Conservation (phyloP, 495 filamentous ascomycete genomes). For the Neurospora tetraspora region DNA sequence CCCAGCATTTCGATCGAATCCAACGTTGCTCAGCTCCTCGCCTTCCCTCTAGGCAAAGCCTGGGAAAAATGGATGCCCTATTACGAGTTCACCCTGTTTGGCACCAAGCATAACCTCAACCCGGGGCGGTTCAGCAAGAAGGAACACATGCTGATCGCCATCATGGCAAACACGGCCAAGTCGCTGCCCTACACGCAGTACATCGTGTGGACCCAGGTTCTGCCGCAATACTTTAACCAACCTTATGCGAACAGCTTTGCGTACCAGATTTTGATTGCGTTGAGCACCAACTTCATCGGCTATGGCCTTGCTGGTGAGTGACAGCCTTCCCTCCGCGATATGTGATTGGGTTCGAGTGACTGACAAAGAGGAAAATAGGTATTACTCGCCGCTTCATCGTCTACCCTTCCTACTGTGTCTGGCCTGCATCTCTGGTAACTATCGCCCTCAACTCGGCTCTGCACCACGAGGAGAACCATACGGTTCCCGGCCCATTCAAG, state of each 20-base stretch:
- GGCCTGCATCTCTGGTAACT: conserved; percentile 33
- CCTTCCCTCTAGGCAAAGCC: conserved; percentile 30
- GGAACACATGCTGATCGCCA: conserved; percentile 43
- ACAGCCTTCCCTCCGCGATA: neutral
- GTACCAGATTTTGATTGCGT: conserved; percentile 35
- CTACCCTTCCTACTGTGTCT: conserved; percentile 34
- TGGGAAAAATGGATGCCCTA: conserved; percentile 26
- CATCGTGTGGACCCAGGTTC: conserved; percentile 35
- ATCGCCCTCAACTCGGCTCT: conserved; percentile 36
- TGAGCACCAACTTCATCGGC: conserved; percentile 41
- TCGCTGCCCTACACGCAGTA: conserved; percentile 30
- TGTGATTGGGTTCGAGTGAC: neutral
- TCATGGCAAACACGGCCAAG: conserved; percentile 32
- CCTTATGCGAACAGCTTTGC: conserved; percentile 23
- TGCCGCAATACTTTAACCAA: conserved; percentile 34
- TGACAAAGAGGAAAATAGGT: neutral
- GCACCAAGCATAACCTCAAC: conserved; percentile 31
- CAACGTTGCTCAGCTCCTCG: conserved; percentile 30
- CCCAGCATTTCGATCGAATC: conserved; percentile 26
- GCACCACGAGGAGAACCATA: conserved; percentile 24
- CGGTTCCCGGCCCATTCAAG: conserved; percentile 24
- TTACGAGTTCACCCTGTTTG: conserved; percentile 27
- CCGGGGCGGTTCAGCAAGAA: conserved; percentile 42
- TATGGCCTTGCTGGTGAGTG: conserved; percentile 44
- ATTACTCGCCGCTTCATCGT: conserved; percentile 43